Base-by-base conservation (phyloP, 805 yeast genomes). In the Pichia heedii region DNA sequence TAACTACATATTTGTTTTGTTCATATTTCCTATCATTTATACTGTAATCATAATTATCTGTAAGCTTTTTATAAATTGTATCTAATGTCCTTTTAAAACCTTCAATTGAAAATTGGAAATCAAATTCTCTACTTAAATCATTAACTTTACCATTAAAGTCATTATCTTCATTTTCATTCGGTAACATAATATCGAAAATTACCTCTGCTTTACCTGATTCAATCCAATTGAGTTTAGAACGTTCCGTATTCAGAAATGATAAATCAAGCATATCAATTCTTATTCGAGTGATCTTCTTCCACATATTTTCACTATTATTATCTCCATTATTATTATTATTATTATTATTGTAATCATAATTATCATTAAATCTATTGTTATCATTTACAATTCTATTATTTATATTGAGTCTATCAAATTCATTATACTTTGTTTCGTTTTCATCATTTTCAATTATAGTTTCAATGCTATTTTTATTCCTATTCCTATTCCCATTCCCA, bases 171-270 rank as follows among this genome's bases (percentile, higher is more conserved):
- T 32, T 15, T 10, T 32, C 69, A 26, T 63, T 67, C 1, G 94
- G 93, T 26, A 84, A 66, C 73, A 80, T 77, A 19, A 84, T 74
- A 61, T 84, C 93, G 3, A 86, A 84, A 16, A 73, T 65, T 5
- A 84, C 63, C 45, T 83, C 88, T 5, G 80, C 77, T 50, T 77
- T 77, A 4, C 93, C 90, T 38, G 76, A 77, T 22, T 73, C 71
- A 12, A 84, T 60, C 94, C 93, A 84, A 54, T 79, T 80, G 54
- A 83, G 77, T 49, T 77, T 72, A 54, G 69, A 69, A 19, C 53
- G 45, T 11, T 52, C 48, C 13, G 50, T 55, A 20, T 58, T 50
- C n/a, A 47, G 42, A 33, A 52, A 53, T 11, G 63, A 54, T 26
- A 67, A 43, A 45, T 67, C 70, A 16, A 67, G 49, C 49, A 57